Conservation (phyloP, 768 basidiomycete genomes). For the Agaricus blazei region DNA sequence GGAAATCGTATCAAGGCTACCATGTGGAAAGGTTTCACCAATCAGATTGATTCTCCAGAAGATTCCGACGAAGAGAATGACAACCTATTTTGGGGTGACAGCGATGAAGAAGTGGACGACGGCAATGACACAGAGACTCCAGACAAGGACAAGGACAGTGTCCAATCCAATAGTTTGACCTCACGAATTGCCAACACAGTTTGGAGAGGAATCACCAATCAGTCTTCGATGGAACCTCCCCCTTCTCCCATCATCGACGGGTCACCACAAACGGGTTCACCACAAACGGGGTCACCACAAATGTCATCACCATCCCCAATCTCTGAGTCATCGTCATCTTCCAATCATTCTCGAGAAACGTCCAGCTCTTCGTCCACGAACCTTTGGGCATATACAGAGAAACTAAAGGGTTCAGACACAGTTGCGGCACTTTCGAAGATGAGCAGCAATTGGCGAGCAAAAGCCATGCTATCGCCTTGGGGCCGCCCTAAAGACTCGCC, state of each 20-base stretch:
- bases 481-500: constrained; percentile 15
- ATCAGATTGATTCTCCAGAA: constrained; percentile 37
- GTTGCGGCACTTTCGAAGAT: constrained; percentile 67
- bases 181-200: constrained; percentile 45
- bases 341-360: constrained; percentile 21
- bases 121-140: constrained; percentile 43
- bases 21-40: constrained; percentile 67
- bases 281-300: neutral
- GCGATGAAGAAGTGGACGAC: constrained; percentile 30
- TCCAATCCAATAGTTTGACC: constrained; percentile 10
- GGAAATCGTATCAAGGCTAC: constrained; percentile 52
- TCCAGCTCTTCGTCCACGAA: constrained; percentile 22
- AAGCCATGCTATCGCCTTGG: constrained; percentile 46
- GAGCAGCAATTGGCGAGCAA: constrained; percentile 73
- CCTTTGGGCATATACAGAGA: constrained; percentile 71
- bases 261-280: neutral
- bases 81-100: constrained; percentile 27
- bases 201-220: constrained; percentile 76
- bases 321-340: constrained; percentile 20
- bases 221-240: constrained; percentile 65
- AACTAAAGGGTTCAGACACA: constrained; percentile 67
- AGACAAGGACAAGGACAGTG: constrained; percentile 1
- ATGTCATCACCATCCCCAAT: neutral
- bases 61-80: constrained; percentile 23
- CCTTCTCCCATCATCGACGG: constrained; percentile 19